These are phyloP conservation scores for Amborella trichopoda DNA, from an alignment of 164 flowering plant genomes.

Conservation along the genomic window DNA sequence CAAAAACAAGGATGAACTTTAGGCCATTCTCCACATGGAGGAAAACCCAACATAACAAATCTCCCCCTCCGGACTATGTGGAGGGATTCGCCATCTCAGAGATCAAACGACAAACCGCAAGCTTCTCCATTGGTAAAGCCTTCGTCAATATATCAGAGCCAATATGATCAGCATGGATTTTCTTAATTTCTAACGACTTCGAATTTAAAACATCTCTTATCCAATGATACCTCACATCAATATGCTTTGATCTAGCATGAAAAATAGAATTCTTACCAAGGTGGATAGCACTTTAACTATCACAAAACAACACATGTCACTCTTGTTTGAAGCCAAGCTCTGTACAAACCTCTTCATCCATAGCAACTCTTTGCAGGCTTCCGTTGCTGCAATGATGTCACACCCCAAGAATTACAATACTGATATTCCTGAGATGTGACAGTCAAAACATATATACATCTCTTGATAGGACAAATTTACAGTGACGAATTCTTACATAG, in stretches of 20 bases:
- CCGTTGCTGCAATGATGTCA: not conserved
- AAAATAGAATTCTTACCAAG: not conserved
- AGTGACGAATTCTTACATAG: too few species aligned
- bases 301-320: not conserved
- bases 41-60: not conserved
- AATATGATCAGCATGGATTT: not conserved
- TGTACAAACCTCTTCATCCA: conserved; percentile 3
- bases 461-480: too few species aligned
- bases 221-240: conserved; percentile 1
- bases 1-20: too few species aligned
- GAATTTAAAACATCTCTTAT: not conserved
- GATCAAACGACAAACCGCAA: not conserved
- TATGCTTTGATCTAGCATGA: not conserved
- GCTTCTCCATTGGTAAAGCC: not conserved
- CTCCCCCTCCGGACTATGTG: not conserved
- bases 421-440: too few species aligned
- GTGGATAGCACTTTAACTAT: not conserved
- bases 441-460: too few species aligned
- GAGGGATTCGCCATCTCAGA: not conserved
- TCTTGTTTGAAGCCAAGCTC: conserved; percentile 2
- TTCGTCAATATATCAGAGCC: conserved; percentile 1
- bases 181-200: not conserved
- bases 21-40: too few species aligned
- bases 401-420: too few species aligned
- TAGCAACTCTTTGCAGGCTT: conserved; percentile 1